phyloP scores from a whole-genome alignment of 176 grass and related monocot genomes.

The Alopecurus myosuroides region DNA sequence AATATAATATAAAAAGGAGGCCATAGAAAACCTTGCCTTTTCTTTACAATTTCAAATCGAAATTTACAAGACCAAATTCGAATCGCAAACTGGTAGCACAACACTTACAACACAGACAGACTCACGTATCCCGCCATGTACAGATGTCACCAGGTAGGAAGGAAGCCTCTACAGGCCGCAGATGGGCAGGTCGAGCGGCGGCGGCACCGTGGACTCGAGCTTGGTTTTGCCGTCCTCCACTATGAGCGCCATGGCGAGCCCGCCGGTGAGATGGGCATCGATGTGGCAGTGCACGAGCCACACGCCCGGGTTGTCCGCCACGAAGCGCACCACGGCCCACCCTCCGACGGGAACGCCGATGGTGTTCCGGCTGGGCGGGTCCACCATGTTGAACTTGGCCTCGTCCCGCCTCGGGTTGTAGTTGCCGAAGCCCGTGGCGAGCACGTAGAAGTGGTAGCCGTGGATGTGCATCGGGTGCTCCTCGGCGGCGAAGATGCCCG shows the following conservation, averaged over 20 bases:
- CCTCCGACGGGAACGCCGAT: constrained; percentile 85
- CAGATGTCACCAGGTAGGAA: not conserved
- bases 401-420: constrained; percentile 53
- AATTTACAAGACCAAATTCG: constrained; percentile 22
- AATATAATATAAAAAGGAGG: not conserved
- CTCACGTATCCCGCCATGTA: constrained; percentile 7
- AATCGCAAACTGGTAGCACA: constrained; percentile 8
- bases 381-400: constrained; percentile 75
- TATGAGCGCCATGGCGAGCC: constrained; percentile 77
- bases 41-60: constrained; percentile 30
- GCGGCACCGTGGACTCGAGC: constrained; percentile 49
- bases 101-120: not conserved
- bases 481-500: constrained; percentile 57
- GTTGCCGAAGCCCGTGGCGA: constrained; percentile 81
- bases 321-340: constrained; percentile 83
- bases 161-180: constrained; percentile 30
- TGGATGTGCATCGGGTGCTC: constrained; percentile 98
- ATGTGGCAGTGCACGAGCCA: constrained; percentile 97
- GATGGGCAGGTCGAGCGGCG: constrained; percentile 64
- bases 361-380: constrained; percentile 83
- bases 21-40: not conserved
- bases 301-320: constrained; percentile 81
- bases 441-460: constrained; percentile 89
- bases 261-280: constrained; percentile 60
- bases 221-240: constrained; percentile 74